phyloP scores from a whole-genome alignment of 768 basidiomycete species.

The Lactarius hengduanensis region DNA sequence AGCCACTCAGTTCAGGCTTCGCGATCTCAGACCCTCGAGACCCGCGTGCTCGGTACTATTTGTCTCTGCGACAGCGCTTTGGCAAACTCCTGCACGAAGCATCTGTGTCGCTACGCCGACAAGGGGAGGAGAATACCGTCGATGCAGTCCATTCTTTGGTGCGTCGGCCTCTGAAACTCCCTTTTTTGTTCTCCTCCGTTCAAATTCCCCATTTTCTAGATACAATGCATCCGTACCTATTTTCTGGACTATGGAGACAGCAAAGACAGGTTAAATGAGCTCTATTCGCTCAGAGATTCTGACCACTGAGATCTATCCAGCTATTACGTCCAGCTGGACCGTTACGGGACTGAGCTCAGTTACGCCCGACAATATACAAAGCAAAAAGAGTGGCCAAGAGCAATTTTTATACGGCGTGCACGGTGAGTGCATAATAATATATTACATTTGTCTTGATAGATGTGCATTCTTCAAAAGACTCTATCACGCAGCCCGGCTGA shows the following conservation, averaged over 20 bases:
- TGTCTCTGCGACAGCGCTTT: conserved; percentile 55
- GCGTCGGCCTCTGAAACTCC: conserved; percentile 2
- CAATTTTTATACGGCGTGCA: conserved; percentile 64
- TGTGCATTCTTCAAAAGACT: conserved; percentile 39
- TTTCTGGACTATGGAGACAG: conserved; percentile 76
- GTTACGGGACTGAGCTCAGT: conserved; percentile 58
- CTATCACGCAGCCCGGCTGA: conserved; percentile 64
- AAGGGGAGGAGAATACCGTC: conserved; percentile 78
- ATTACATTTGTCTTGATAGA: background rate
- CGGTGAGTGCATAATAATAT: conserved; percentile 42
- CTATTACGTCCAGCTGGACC: conserved; percentile 56
- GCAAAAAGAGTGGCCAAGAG: conserved; percentile 77
- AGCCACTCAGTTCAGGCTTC: conserved; percentile 64
- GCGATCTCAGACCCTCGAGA: conserved; percentile 65
- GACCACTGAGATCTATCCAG: conserved; percentile 35
- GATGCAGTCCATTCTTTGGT: conserved; percentile 78
- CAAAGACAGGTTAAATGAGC: conserved; percentile 45
- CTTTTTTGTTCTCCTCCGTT: background rate
- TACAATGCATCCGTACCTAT: conserved; percentile 67
- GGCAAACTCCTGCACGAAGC: conserved; percentile 70
- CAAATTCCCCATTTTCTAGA: conserved; percentile 37
- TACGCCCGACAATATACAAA: conserved; percentile 65
- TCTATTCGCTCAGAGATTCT: conserved; percentile 32
- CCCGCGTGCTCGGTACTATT: conserved; percentile 48
- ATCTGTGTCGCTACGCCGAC: conserved; percentile 61